Conservation (phyloP, 495 filamentous ascomycete genomes). For the Ramalina intermedia region DNA sequence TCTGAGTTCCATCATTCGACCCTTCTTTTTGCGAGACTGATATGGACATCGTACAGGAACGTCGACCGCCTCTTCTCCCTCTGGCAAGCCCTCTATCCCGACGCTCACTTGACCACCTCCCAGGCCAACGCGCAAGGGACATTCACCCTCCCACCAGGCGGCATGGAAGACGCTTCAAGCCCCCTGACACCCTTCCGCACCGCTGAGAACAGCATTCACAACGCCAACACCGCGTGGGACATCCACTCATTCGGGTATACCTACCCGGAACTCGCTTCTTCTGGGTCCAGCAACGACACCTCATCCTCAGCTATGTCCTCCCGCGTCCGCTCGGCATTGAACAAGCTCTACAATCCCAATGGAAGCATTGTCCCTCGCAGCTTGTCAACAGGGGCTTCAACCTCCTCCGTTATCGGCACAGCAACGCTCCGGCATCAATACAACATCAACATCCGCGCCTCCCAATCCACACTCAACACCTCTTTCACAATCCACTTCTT, state of each 20-base stretch:
- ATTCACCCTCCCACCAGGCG: slow-evolving; percentile 33
- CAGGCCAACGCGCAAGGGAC: slow-evolving; percentile 29
- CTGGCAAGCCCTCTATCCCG: slow-evolving; percentile 55
- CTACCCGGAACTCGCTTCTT: slow-evolving; percentile 31
- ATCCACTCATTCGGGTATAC: slow-evolving; percentile 29
- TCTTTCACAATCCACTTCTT: slow-evolving; percentile 48
- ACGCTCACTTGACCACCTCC: slow-evolving; percentile 35
- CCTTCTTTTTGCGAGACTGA: neutral
- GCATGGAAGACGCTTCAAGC: slow-evolving; percentile 16
- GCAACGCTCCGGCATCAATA: slow-evolving; percentile 30
- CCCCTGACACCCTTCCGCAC: slow-evolving; percentile 30
- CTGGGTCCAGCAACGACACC: slow-evolving; percentile 13
- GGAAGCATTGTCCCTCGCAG: neutral
- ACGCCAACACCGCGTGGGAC: slow-evolving; percentile 17
- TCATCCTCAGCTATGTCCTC: slow-evolving; percentile 12
- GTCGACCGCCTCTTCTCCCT: slow-evolving; percentile 57
- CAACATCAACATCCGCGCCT: slow-evolving; percentile 43
- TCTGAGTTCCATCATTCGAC: neutral
- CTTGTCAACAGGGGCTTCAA: neutral
- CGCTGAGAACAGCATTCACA: slow-evolving; percentile 23
- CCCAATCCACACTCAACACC: slow-evolving; percentile 36
- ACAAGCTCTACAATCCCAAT: slow-evolving; percentile 22
- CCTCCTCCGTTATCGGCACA: slow-evolving; percentile 4
- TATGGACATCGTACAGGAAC: slow-evolving; percentile 3
- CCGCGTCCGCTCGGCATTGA: slow-evolving; percentile 21